A percentile compares a stretch with the other conserved stretches of the same genome.
These are phyloP conservation scores for Aurantiochytrium sp. DNA, from an alignment of 108 stramenopile genomes.

Conservation along the genomic window DNA sequence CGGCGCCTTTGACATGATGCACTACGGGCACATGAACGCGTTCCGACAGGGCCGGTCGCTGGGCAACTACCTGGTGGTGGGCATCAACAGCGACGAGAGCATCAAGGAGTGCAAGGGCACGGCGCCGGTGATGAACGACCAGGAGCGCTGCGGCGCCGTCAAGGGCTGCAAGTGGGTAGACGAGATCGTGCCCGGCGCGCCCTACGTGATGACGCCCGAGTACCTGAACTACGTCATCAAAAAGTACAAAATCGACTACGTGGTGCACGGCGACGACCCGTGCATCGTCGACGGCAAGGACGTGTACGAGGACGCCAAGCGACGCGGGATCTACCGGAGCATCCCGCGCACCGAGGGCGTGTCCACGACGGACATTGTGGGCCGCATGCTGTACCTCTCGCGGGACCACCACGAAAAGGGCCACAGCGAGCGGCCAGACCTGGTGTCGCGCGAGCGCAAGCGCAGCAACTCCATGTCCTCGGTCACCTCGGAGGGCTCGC, in stretches of 20 bases:
- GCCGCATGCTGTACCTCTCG: constrained; percentile 89
- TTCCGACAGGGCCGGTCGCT: constrained; percentile 89
- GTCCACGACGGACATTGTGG: constrained; percentile 96
- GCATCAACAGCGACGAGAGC: constrained; percentile 89
- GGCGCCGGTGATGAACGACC: constrained; percentile 85
- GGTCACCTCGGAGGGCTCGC: background rate
- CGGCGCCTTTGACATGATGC: constrained; percentile 66
- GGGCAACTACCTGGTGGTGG: constrained; percentile 91
- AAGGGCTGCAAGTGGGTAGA: constrained; percentile 95
- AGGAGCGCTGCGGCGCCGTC: constrained; percentile 86
- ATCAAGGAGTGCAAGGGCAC: constrained; percentile 85
- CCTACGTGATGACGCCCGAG: constrained; percentile 91
- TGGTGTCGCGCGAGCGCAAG: constrained; percentile 11
- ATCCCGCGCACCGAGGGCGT: constrained; percentile 99
- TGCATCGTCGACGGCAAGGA: constrained; percentile 75
- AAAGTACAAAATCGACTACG: constrained; percentile 80
- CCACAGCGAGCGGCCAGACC: background rate
- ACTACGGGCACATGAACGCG: constrained; percentile 86
- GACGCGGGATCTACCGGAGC: constrained; percentile 47
- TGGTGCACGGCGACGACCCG: constrained; percentile 97
- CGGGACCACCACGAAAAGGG: constrained; percentile 75
- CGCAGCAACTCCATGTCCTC: constrained; percentile 9
- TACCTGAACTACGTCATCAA: constrained; percentile 85
- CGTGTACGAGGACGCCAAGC: constrained; percentile 58
- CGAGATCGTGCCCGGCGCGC: constrained; percentile 86